Base-by-base conservation (phyloP, 1,139 yeast genomes). In the Suzukiozyma palmioleophila region DNA sequence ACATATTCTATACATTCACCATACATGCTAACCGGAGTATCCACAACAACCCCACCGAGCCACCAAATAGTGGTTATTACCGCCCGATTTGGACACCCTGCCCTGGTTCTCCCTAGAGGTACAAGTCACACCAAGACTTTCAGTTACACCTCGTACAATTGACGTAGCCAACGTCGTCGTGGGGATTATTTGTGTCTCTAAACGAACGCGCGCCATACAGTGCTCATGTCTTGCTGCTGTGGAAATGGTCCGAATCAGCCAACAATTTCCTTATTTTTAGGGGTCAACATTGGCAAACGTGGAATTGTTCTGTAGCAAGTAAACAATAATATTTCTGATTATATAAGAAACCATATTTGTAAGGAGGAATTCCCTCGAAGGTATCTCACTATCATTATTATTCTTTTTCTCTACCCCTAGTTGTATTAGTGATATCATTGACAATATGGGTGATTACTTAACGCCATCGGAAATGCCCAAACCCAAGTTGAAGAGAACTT, bases 401-500 rank as follows among this genome's bases (percentile, higher is more conserved):
- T 12, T 10, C 31, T n/a, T 28, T 12, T 5, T 28, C 31, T 26
- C 8, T 9, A 8, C 28, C 13, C n/a, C 13, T 11, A 26, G 13
- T 9, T 26, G 13, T 26, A 26, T 28, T 13, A n/a, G 5, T 6
- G 14, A 29, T 16, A 18, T 5, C 22, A 18, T n/a, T 12, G 10
- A 39, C 35, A 39, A 39, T 27, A 68, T 67, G 73, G 66, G 70
- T 39, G 73, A 67, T 50, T 68, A 62, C 48, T 56, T 62, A 39
- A 67, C 73, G 27, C 75, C 74, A n/a, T 40, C 61, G 35, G 66
- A 64, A 31, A 54, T 68, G 49, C 75, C 75, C 15, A 65, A 57
- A 39, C 74, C 75, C 36, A 62, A 61, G 44, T 62, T 70, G 45
- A 80, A 79, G 54, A 75, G 96, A 55, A 81, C 96, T 41, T 75